Evolutionary conservation across 2,329 filamentous ascomycete genomes (phyloP), one percentile per base, ranked within the genome.

Genomic region (Phialophora expanda): DNA sequence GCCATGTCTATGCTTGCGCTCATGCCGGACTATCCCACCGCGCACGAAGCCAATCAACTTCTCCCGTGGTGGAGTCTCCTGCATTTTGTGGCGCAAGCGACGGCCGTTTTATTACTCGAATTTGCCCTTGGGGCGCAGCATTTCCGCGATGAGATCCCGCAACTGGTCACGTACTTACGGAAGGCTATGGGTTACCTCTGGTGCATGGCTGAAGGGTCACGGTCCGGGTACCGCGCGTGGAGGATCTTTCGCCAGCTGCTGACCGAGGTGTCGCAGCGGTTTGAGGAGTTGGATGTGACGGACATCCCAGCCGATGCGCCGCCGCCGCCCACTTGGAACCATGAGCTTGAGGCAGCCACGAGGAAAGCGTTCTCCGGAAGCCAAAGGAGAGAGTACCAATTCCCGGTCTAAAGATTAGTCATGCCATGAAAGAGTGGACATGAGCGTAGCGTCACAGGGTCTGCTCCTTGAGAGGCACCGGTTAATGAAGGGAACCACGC

Each of bases 21-120:
- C 12, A 65, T 75, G n/a, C 73, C 73, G 3, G 65, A 73, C 56
- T 58, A 70, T 34, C 72, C 74, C 11, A 70, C 65, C 11, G 58
- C 69, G 1, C 65, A 67, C 11, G 61, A 69, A 14, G 66, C 74
- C 2, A 69, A 68, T 50, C 67, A 70, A 34, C 64, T 73, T 4
- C 65, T 70, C 12, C 69, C 70, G 14, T 75, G 74, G 73, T 75
- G 73, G 74, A 59, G 63, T 38, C 56, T 73, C 4, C 67, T 75
- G n/a, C 73, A 74, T 63, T 72, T 74, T 38, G 60, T 75, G 38
- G 70, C 69, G 50, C 74, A 74, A 61, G 72, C 73, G 11, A 65
- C 66, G 9, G 68, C 68, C 17, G 69, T 75, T 6, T 66, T 75
- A 17, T 50, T 75, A 24, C 67, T 74, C 56, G 73, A 75, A 59